Percentiles rank a stretch among this genome's conserved stretches.
phyloP scores from a whole-genome alignment of 73 alveolate species.

The Tetrahymena elliotti region DNA sequence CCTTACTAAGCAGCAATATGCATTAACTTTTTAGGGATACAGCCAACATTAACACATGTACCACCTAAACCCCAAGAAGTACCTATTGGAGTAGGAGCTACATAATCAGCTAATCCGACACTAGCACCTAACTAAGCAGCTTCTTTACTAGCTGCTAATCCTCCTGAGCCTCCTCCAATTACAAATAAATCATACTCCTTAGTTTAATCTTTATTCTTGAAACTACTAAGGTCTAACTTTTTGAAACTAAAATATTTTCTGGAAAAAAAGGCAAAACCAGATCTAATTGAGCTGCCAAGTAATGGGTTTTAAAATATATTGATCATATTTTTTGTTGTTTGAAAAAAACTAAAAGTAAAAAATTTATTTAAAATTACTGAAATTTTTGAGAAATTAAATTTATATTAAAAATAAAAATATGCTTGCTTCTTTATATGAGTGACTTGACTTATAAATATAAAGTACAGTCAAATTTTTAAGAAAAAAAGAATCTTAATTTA shows the following conservation, averaged over 20 bases:
- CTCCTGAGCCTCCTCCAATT: constrained; percentile 96
- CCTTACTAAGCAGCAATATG: constrained; percentile 28
- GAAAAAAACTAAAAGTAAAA: too few species aligned
- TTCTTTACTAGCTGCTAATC: constrained; percentile 78
- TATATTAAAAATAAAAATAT: too few species aligned
- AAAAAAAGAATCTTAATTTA: not conserved
- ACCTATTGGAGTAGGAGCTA: constrained; percentile 93
- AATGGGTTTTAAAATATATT: too few species aligned
- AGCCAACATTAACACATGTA: constrained; percentile 99
- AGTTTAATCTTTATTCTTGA: constrained; percentile 37
- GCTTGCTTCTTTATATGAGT: too few species aligned
- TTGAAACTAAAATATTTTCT: not conserved
- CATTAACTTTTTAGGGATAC: constrained; percentile 97
- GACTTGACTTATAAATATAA: too few species aligned
- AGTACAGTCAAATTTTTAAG: too few species aligned
- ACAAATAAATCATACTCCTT: constrained; percentile 72
- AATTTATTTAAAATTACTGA: too few species aligned
- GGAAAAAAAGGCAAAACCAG: not conserved
- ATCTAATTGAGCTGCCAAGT: not conserved
- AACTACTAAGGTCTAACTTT: not conserved
- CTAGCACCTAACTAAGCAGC: constrained; percentile 70
- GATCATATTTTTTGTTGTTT: not conserved
- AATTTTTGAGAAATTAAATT: too few species aligned
- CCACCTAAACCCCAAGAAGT: constrained; percentile 99
- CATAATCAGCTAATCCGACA: constrained; percentile 82